Evolutionary conservation across 23 red algal species (phyloP), one percentile per base, ranked within the genome.

Genomic region (Chondrus crispus): DNA sequence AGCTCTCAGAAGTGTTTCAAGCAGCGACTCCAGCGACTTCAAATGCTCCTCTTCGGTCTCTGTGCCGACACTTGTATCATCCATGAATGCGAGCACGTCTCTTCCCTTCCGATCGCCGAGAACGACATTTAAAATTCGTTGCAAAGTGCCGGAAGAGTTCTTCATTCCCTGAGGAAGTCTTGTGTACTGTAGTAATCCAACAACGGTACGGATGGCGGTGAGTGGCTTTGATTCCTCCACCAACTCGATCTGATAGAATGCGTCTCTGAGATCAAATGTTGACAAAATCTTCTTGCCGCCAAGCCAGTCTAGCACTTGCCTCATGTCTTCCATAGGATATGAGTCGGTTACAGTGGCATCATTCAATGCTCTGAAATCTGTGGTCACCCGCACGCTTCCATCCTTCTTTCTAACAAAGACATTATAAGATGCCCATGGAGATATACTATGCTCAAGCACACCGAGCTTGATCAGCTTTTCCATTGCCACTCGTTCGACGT

Each of bases 311-410:
- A 87, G 13, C 13, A 14, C 12, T 32, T 76, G 14, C 51, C 39
- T 18, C 74, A 72, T 16, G 35, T 80, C 68, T 82, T 87, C 52
- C 47, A 72, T n/a, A n/a, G 82, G 50, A 87, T 80, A 87, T 11
- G 14, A 12, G 20, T 87, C 82, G 18, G 33, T 13, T 18, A 44
- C 82, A n/a, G 58, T 74, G 18, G n/a, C 18, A 10, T 55, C 24
- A 36, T 87, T 87, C 68, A 87, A 14, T 20, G 11, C 16, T n/a
- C 82, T 22, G 32, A 87, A 87, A 74, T 87, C 82, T 87, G 52
- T 72, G 12, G 82, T 87, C 12, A 11, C 13, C 32, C 82, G 62
- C 26, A 73, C 14, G 14, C 32, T 26, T 18, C 16, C 16, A 33
- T 37, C 32, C 68, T 73, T 73, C 30, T 73, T 73, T 24, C 13